These are phyloP conservation scores for Pseudogymnoascus sp. DNA, from an alignment of 2,329 filamentous ascomycete species.

Conservation along the genomic window DNA sequence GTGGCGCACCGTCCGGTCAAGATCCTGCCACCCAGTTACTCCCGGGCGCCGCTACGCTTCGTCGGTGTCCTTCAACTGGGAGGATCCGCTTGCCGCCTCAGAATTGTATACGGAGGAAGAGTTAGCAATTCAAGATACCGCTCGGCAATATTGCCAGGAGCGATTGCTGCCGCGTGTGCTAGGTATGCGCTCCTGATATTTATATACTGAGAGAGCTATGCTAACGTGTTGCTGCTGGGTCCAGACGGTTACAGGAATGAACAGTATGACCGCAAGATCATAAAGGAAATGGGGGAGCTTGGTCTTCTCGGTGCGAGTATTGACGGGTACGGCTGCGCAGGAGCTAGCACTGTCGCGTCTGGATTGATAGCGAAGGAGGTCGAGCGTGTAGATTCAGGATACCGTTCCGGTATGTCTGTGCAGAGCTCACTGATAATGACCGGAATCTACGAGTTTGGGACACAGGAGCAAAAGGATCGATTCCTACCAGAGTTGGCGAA, in stretches of 20 bases:
- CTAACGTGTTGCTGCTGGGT: neutral
- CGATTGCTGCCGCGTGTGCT: conserved; percentile 76
- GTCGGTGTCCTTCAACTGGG: conserved; percentile 67
- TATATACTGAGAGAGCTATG: conserved; percentile 2
- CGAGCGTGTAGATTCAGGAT: conserved; percentile 84
- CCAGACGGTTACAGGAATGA: conserved; percentile 81
- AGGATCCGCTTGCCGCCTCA: conserved; percentile 75
- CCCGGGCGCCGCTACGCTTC: conserved; percentile 16
- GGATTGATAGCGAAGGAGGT: conserved; percentile 89
- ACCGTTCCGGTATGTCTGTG: conserved; percentile 87
- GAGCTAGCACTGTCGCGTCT: conserved; percentile 76
- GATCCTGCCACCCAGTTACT: neutral
- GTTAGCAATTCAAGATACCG: conserved; percentile 79
- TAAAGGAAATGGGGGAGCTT: conserved; percentile 86
- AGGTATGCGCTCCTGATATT: conserved; percentile 46
- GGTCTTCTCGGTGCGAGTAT: conserved; percentile 83
- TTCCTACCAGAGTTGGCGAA: conserved; percentile 78
- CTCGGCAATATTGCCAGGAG: conserved; percentile 91
- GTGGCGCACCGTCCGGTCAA: neutral
- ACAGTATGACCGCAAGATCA: conserved; percentile 75
- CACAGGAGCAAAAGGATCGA: conserved; percentile 75
- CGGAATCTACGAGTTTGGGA: conserved; percentile 83
- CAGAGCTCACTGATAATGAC: conserved; percentile 90
- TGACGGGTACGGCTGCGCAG: conserved; percentile 80
- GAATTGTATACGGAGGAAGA: conserved; percentile 85